A percentile compares a stretch with the other conserved stretches of the same genome.
Evolutionary conservation across 129 eudicot species (phyloP).

Genomic region (Centrapalus pauciflorus): DNA sequence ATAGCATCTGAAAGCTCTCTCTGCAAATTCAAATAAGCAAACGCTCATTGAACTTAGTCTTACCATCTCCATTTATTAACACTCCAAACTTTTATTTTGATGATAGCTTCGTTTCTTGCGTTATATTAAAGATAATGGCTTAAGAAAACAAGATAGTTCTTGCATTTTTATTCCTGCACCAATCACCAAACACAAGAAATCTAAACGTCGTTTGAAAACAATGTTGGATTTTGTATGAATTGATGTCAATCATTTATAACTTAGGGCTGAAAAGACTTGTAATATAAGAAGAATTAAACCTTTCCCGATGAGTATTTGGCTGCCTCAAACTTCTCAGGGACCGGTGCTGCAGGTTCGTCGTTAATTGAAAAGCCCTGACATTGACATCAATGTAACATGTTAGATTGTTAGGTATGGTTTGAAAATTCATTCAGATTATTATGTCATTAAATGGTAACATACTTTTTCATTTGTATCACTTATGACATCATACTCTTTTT

Average conservation of each 20-base stretch:
- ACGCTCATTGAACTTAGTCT: slow-evolving; percentile 47
- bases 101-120: slow-evolving; percentile 57
- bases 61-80: slow-evolving; percentile 44
- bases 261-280: slow-evolving; percentile 4
- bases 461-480: too few species aligned
- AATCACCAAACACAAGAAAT: slow-evolving; percentile 44
- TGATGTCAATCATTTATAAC: slow-evolving; percentile 7
- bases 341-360: slow-evolving; percentile 44
- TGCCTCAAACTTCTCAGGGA: slow-evolving; percentile 85
- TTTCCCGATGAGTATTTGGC: slow-evolving; percentile 91
- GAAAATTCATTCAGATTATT: background rate
- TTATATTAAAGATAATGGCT: slow-evolving; percentile 46
- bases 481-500: too few species aligned
- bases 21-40: slow-evolving; percentile 89
- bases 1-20: slow-evolving; percentile 79
- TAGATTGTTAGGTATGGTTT: background rate
- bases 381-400: slow-evolving; percentile 3
- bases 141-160: slow-evolving; percentile 55
- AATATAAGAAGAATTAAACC: slow-evolving; percentile 32
- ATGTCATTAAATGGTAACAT: too few species aligned
- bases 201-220: slow-evolving; percentile 18
- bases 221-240: background rate
- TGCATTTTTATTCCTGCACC: slow-evolving; percentile 83
- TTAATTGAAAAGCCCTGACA: slow-evolving; percentile 80
- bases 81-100: slow-evolving; percentile 52